Evolutionary conservation across 129 eudicot species (phyloP), one percentile per base, ranked within the genome.

Genomic region (Helianthus tuberosus): DNA sequence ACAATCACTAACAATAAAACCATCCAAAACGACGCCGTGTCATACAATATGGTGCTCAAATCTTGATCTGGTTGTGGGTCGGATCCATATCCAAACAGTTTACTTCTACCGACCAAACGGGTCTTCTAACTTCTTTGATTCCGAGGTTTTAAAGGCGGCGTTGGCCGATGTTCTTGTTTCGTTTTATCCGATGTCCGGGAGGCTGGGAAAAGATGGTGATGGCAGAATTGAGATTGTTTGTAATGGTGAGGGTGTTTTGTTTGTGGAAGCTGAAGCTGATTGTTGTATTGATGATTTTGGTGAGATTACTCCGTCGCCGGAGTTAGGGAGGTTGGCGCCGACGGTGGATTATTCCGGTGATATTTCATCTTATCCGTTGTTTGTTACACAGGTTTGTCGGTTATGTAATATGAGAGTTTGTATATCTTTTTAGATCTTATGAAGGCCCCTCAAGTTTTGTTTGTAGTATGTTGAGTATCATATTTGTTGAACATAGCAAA

Each of bases 161-260:
- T 63, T 79, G 14, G 53, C 79, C 35, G 60, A 32, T 1, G 75
- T 48, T 25, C 75, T 79, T 5, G 84, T 79, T 3, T 25, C 70
- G 49, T 79, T 73, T 25, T 79, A 65, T 58, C 79, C 84, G 13
- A 51, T 79, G 74, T 79, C 79, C 1, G 83, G 84, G 5, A 57
- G 84, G 36, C 16, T 79, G 27, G 50, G 64, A 12, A 29, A 17
- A 36, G 73, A 79, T 32, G 79, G 36, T 1, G 59, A 49, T 29
- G 84, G 75, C 32, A 51, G 83, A 10, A 47, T 71, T 11, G 83
- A 51, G 35, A 79, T 79, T 59, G 47, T 52, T 36, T 79, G 83
- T 43, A 79, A 79, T 35, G 78, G 65, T 9, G 78, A 79, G 39
- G 83, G 83, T 2, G 83, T 65, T 16, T 20, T 79, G 59, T 79